Conservation (phyloP, 2,329 filamentous ascomycete species). For the Magnaporthiopsis poae region DNA sequence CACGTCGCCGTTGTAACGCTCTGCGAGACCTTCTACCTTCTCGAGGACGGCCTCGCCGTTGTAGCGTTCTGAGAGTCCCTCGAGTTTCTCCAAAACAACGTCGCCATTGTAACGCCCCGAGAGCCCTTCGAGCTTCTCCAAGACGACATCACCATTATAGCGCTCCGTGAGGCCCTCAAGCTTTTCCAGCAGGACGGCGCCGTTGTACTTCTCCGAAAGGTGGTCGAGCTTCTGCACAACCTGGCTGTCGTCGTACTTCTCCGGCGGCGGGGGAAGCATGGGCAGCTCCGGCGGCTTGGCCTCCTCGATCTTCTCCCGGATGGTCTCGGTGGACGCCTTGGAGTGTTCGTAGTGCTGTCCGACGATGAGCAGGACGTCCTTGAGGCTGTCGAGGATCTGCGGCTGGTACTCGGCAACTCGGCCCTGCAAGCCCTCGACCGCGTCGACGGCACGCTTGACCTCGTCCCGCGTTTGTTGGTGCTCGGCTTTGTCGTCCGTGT, state of each 20-base stretch:
- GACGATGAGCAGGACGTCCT: conserved; percentile 74
- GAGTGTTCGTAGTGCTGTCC: conserved; percentile 83
- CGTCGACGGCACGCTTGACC: conserved; percentile 61
- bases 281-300: conserved; percentile 50
- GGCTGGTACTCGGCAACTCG: conserved; percentile 77
- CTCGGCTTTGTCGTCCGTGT: conserved; percentile 63
- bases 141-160: conserved; percentile 40
- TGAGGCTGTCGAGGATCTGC: conserved; percentile 74
- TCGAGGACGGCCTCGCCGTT: conserved; percentile 24
- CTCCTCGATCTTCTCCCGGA: conserved; percentile 52
- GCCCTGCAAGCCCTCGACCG: conserved; percentile 66
- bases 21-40: conserved; percentile 46
- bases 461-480: conserved; percentile 77
- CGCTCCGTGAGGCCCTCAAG: conserved; percentile 48
- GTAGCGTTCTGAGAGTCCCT: conserved; percentile 43
- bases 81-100: conserved; percentile 46
- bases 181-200: conserved; percentile 38
- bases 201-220: conserved; percentile 34
- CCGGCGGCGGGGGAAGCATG: conserved; percentile 40
- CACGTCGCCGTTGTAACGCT: conserved; percentile 25
- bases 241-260: conserved; percentile 56
- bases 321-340: conserved; percentile 49
- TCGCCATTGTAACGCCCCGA: neutral
- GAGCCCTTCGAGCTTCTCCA: conserved; percentile 11
- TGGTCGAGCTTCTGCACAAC: conserved; percentile 48